Percentiles rank a stretch among this genome's conserved stretches.
phyloP scores from a whole-genome alignment of 2,329 filamentous ascomycete species.

The Nemania serpens region DNA sequence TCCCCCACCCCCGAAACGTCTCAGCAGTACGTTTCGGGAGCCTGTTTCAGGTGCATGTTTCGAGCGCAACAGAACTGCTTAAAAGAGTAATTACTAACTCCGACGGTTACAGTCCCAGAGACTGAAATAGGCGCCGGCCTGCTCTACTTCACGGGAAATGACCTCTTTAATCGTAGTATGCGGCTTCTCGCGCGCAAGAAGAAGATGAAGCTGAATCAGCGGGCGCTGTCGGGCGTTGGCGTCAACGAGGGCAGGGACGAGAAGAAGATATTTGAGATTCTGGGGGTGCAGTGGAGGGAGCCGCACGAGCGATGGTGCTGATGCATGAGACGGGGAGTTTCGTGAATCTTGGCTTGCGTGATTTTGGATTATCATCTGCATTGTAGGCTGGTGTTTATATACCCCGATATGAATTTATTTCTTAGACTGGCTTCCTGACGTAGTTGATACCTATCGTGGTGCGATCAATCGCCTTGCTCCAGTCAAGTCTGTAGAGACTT shows the following conservation, averaged over 20 bases:
- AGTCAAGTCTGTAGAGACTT: neutral
- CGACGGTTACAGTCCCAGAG: no score
- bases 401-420: neutral
- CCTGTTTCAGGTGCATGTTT: no score
- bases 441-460: neutral
- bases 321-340: conserved; percentile 27
- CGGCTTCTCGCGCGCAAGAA: conserved; percentile 79
- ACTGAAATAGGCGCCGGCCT: conserved; percentile 81
- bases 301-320: conserved; percentile 77
- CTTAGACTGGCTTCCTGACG: neutral
- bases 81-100: no score
- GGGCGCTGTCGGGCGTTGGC: conserved; percentile 75
- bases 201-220: conserved; percentile 83
- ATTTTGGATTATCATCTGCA: neutral
- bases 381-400: neutral
- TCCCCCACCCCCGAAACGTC: no score
- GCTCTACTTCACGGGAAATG: conserved; percentile 95
- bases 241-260: conserved; percentile 75
- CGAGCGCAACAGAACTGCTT: no score
- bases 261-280: conserved; percentile 76
- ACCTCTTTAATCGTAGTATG: conserved; percentile 90
- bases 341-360: neutral
- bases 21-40: no score
- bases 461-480: neutral
- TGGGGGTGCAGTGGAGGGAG: conserved; percentile 84